Percentiles rank a stretch among this genome's conserved stretches.
Evolutionary conservation across 2,329 filamentous ascomycete genomes (phyloP).

Genomic region (Amphichorda felina): DNA sequence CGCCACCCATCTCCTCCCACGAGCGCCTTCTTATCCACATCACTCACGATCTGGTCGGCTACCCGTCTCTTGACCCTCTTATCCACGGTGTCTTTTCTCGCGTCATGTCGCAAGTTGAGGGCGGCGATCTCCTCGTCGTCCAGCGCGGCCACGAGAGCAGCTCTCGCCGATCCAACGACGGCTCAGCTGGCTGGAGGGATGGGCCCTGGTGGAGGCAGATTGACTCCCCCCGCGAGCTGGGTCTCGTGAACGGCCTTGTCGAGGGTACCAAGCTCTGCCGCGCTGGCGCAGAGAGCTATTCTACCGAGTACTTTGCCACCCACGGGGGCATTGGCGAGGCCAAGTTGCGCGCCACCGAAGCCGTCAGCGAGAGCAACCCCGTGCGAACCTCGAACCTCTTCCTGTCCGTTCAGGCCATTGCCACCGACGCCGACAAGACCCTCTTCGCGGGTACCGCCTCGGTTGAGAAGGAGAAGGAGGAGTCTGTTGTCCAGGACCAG

Average conservation of each 20-base stretch:
- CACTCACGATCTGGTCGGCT: slow-evolving; percentile 88
- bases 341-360: slow-evolving; percentile 66
- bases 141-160: slow-evolving; percentile 84
- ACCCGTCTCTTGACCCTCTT: slow-evolving; percentile 86
- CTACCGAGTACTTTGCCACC: slow-evolving; percentile 69
- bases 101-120: slow-evolving; percentile 98
- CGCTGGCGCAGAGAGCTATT: slow-evolving; percentile 79
- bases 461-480: slow-evolving; percentile 41
- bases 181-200: slow-evolving; percentile 68
- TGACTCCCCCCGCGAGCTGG: slow-evolving; percentile 60
- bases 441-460: slow-evolving; percentile 53
- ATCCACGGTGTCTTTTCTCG: slow-evolving; percentile 86
- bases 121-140: slow-evolving; percentile 85
- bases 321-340: slow-evolving; percentile 72
- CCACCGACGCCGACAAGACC: slow-evolving; percentile 47
- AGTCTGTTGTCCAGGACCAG: slow-evolving; percentile 37
- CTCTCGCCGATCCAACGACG: slow-evolving; percentile 49
- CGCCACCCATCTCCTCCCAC: slow-evolving; percentile 91
- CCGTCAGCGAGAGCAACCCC: slow-evolving; percentile 73
- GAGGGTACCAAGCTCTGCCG: slow-evolving; percentile 88
- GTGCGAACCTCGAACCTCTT: slow-evolving; percentile 92
- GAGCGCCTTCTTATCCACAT: slow-evolving; percentile 96
- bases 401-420: slow-evolving; percentile 83
- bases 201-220: slow-evolving; percentile 90
- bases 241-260: slow-evolving; percentile 64